Conservation (phyloP, 2,329 filamentous ascomycete genomes). For the Plectosphaerella plurivora region DNA sequence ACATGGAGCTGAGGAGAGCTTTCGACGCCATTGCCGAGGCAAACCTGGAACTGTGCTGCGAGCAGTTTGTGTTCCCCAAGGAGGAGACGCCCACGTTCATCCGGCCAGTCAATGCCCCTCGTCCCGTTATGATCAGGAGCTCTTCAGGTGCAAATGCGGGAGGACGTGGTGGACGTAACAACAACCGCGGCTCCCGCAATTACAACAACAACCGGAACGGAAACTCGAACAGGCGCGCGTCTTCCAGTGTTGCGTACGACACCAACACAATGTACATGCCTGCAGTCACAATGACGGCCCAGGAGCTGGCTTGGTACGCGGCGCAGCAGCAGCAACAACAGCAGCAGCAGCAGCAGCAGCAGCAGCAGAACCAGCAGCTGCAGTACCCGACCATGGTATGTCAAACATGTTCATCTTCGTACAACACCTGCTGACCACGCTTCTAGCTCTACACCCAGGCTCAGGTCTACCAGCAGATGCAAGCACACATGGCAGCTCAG, state of each 20-base stretch:
- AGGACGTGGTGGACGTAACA: slow-evolving; percentile 44
- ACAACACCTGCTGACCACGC: slow-evolving; percentile 17
- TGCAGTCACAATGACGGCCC: slow-evolving; percentile 34
- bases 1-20: slow-evolving; percentile 82
- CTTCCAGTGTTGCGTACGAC: slow-evolving; percentile 50
- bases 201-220: slow-evolving; percentile 37
- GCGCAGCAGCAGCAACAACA: slow-evolving; percentile 31
- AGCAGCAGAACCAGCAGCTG: slow-evolving; percentile 9
- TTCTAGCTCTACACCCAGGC: slow-evolving; percentile 12
- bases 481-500: slow-evolving; percentile 12
- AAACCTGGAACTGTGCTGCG: slow-evolving; percentile 78
- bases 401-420: slow-evolving; percentile 11
- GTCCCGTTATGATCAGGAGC: slow-evolving; percentile 55
- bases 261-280: slow-evolving; percentile 39
- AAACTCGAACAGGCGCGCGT: slow-evolving; percentile 45
- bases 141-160: slow-evolving; percentile 54
- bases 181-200: slow-evolving; percentile 44
- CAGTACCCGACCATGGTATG: slow-evolving; percentile 1
- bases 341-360: slow-evolving; percentile 16
- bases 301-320: slow-evolving; percentile 45
- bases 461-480: slow-evolving; percentile 12
- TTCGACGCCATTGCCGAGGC: slow-evolving; percentile 77
- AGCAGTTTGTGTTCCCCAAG: slow-evolving; percentile 82
- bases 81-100: slow-evolving; percentile 66
- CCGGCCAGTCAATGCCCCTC: slow-evolving; percentile 48